These are phyloP conservation scores for Mycocentrospora acerina DNA, from an alignment of 2,329 filamentous ascomycete genomes.

Conservation along the genomic window DNA sequence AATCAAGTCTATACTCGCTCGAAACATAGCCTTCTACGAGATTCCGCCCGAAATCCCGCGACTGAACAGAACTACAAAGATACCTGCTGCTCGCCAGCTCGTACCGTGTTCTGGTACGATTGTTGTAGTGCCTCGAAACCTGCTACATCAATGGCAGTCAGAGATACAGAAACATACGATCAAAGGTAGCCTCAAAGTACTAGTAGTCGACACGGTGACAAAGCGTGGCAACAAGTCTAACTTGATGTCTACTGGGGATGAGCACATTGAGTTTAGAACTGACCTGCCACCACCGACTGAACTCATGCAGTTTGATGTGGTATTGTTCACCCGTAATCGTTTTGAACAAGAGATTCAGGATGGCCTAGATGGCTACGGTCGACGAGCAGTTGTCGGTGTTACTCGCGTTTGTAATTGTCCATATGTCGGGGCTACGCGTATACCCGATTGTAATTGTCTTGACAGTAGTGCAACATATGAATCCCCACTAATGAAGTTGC, in stretches of 20 bases:
- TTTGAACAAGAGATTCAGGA: slow-evolving; percentile 69
- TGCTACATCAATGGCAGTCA: slow-evolving; percentile 79
- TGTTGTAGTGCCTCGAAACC: slow-evolving; percentile 78
- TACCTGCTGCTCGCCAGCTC: slow-evolving; percentile 53
- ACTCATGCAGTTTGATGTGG: slow-evolving; percentile 69
- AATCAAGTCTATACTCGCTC: slow-evolving; percentile 29
- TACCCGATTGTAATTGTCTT: slow-evolving; percentile 49
- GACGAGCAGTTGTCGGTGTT: slow-evolving; percentile 32
- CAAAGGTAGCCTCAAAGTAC: slow-evolving; percentile 59
- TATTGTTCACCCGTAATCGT: slow-evolving; percentile 73
- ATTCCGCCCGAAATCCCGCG: slow-evolving; percentile 44
- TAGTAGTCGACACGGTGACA: slow-evolving; percentile 56
- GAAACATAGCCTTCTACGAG: slow-evolving; percentile 43
- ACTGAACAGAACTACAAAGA: slow-evolving; percentile 45
- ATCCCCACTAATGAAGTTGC: slow-evolving; percentile 68
- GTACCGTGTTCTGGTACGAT: slow-evolving; percentile 70
- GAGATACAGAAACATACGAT: slow-evolving; percentile 79
- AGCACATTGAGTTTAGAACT: slow-evolving; percentile 40
- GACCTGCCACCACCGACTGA: slow-evolving; percentile 59
- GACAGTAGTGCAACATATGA: slow-evolving; percentile 48
- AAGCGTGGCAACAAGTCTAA: slow-evolving; percentile 24
- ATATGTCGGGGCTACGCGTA: slow-evolving; percentile 48
- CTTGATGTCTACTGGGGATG: slow-evolving; percentile 4
- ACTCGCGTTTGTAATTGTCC: slow-evolving; percentile 36
- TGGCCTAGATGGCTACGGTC: slow-evolving; percentile 49